These are phyloP conservation scores for Termitomyces sp. DNA, from an alignment of 768 basidiomycete species.

Conservation along the genomic window DNA sequence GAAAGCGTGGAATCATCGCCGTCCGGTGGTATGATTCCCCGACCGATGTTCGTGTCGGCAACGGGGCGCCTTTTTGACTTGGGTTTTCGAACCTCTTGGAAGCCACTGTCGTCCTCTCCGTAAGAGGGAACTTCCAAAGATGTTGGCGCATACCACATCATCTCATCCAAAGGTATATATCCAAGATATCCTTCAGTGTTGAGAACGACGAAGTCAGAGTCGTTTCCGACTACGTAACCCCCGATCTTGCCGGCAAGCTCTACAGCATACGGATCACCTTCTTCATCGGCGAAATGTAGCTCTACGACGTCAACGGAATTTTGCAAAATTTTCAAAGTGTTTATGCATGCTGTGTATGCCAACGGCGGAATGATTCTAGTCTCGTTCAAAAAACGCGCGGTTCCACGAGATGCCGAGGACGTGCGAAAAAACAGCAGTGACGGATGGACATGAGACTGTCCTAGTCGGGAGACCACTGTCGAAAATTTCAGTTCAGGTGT, in stretches of 20 bases:
- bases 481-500: slow-evolving; percentile 70
- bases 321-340: slow-evolving; percentile 43
- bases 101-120: slow-evolving; percentile 45
- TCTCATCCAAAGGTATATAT: slow-evolving; percentile 73
- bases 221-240: slow-evolving; percentile 74
- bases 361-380: slow-evolving; percentile 76
- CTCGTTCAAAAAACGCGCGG: slow-evolving; percentile 67
- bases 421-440: slow-evolving; percentile 80
- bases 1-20: slow-evolving; percentile 45
- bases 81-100: slow-evolving; percentile 52
- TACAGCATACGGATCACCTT: slow-evolving; percentile 82
- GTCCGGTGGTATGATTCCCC: slow-evolving; percentile 55
- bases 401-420: slow-evolving; percentile 58
- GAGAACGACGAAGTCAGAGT: slow-evolving; percentile 81
- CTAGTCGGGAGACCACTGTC: slow-evolving; percentile 58
- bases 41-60: slow-evolving; percentile 23
- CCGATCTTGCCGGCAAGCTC: slow-evolving; percentile 72
- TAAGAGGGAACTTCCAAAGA: slow-evolving; percentile 27
- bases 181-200: slow-evolving; percentile 75
- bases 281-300: slow-evolving; percentile 75
- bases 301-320: slow-evolving; percentile 36
- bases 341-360: slow-evolving; percentile 52
- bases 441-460: slow-evolving; percentile 55
- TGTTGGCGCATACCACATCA: slow-evolving; percentile 56
- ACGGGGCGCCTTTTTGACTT: slow-evolving; percentile 47